Conservation (phyloP, 495 filamentous ascomycete genomes). For the Neurospora tetrasperma region DNA sequence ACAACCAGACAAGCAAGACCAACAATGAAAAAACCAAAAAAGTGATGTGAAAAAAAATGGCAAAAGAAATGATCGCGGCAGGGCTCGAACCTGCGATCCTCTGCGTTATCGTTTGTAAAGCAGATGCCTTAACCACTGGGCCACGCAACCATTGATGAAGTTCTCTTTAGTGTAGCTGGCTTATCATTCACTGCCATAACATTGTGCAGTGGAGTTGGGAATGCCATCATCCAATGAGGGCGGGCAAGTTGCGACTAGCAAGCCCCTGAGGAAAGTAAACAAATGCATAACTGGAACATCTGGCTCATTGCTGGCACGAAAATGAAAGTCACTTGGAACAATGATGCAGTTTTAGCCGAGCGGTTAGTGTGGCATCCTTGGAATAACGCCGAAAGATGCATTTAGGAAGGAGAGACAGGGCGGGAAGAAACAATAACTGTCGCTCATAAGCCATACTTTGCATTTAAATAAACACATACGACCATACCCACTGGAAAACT, state of each 20-base stretch:
- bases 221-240: background rate
- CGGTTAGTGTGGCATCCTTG: too few relatives aligned
- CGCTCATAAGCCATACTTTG: too few relatives aligned
- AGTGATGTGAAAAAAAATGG: background rate
- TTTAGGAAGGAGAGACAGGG: too few relatives aligned
- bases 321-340: background rate
- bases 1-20: too few relatives aligned
- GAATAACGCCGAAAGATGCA: too few relatives aligned
- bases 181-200: background rate
- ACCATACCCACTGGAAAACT: too few relatives aligned
- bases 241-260: background rate
- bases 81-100: conserved; percentile 43
- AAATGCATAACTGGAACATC: background rate
- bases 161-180: background rate
- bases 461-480: too few relatives aligned
- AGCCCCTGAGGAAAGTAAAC: background rate
- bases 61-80: conserved; percentile 32
- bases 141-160: conserved; percentile 18
- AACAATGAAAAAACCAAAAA: too few relatives aligned
- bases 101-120: conserved; percentile 28
- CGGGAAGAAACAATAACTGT: too few relatives aligned
- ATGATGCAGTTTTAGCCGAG: background rate
- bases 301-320: background rate
- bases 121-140: conserved; percentile 34
- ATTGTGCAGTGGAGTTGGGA: background rate